Evolutionary conservation across 2,329 filamentous ascomycete species (phyloP).

Genomic region (Thelonectria olida): DNA sequence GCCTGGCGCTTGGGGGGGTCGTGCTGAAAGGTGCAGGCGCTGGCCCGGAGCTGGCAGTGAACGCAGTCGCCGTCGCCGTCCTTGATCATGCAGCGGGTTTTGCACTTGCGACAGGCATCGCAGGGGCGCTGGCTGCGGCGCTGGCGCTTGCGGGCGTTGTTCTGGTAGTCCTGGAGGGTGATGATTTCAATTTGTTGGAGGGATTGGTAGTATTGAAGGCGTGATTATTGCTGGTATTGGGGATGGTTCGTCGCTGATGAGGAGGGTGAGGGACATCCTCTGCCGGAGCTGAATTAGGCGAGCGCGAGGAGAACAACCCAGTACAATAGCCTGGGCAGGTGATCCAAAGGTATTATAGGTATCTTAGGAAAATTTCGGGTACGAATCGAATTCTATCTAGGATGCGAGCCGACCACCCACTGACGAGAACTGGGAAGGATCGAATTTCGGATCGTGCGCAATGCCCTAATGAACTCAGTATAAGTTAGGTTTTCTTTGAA

Average conservation of each 20-base stretch:
- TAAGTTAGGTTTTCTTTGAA: too few relatives aligned
- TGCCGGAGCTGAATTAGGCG: too few relatives aligned
- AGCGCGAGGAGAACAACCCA: too few relatives aligned
- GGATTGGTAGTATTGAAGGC: too few relatives aligned
- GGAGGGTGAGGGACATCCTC: constrained; percentile 19
- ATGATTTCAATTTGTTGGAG: constrained; percentile 42
- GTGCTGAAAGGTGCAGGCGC: constrained; percentile 42
- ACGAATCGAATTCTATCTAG: too few relatives aligned
- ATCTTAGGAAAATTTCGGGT: too few relatives aligned
- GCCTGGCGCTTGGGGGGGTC: constrained; percentile 41
- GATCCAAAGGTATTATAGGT: too few relatives aligned
- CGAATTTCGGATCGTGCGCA: too few relatives aligned
- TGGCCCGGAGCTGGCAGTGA: constrained; percentile 40
- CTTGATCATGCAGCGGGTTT: constrained; percentile 45
- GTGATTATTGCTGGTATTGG: background rate
- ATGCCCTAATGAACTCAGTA: too few relatives aligned
- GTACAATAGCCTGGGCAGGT: too few relatives aligned
- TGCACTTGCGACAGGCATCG: constrained; percentile 46
- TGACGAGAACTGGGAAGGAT: too few relatives aligned
- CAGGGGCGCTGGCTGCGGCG: constrained; percentile 43
- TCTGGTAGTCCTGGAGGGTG: constrained; percentile 44
- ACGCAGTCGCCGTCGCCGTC: constrained; percentile 42
- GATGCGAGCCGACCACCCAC: too few relatives aligned
- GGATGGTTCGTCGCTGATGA: constrained; percentile 10
- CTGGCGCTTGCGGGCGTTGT: constrained; percentile 41